These are phyloP conservation scores for Rhizoclosmatium globosum DNA, from an alignment of 192 early-diverging fungal species.

Conservation along the genomic window DNA sequence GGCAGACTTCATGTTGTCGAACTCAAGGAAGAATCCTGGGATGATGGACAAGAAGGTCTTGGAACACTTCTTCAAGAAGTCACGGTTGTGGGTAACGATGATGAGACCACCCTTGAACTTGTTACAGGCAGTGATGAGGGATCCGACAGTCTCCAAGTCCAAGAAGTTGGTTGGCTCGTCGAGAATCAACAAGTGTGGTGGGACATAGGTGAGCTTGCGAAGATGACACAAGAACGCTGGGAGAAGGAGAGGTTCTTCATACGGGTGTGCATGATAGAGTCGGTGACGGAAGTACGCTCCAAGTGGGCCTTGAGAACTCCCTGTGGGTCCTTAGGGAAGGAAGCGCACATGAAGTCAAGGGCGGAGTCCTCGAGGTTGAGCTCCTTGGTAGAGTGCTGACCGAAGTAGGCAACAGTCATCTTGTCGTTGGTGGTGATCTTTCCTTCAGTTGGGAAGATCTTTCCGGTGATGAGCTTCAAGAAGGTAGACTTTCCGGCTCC, in stretches of 20 bases:
- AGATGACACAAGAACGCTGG: constrained; percentile 86
- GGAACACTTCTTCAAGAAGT: constrained; percentile 70
- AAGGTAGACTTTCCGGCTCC: constrained; percentile 78
- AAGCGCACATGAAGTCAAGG: constrained; percentile 28
- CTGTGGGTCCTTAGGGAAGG: constrained; percentile 17
- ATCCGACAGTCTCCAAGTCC: constrained; percentile 80
- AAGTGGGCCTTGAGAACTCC: constrained; percentile 72
- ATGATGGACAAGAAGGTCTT: constrained; percentile 51
- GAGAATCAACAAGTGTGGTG: constrained; percentile 82
- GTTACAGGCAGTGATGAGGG: constrained; percentile 75
- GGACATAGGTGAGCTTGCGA: constrained; percentile 84
- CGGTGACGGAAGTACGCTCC: constrained; percentile 81
- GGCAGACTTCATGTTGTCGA: constrained; percentile 43
- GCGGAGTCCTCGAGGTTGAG: constrained; percentile 31
- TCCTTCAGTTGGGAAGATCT: constrained; percentile 70
- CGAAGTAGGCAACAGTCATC: constrained; percentile 84
- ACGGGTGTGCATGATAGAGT: constrained; percentile 77
- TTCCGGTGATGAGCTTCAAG: constrained; percentile 82
- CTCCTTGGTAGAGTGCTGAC: constrained; percentile 83
- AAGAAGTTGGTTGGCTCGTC: constrained; percentile 81
- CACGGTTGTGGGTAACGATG: constrained; percentile 84
- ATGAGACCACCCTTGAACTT: constrained; percentile 81
- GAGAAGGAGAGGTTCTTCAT: constrained; percentile 79
- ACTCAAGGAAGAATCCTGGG: constrained; percentile 40
- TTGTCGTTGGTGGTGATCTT: constrained; percentile 79